These are phyloP conservation scores for Metschnikowia anglica DNA, from an alignment of 805 yeast genomes.

Conservation along the genomic window DNA sequence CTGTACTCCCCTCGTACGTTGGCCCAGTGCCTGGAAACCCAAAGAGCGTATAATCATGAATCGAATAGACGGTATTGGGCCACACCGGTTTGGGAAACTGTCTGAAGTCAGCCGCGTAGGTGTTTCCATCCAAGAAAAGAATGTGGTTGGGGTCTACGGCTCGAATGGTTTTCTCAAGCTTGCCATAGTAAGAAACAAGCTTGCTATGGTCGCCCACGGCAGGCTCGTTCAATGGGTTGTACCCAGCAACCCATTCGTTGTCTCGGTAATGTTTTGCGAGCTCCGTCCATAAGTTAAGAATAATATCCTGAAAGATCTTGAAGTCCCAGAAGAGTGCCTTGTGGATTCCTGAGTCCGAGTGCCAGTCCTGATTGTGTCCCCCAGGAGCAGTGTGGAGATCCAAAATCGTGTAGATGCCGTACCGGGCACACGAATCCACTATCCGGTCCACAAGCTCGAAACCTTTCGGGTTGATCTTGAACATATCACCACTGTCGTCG, in stretches of 20 bases:
- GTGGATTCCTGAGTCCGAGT: conserved; percentile 47
- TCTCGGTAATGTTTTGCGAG: conserved; percentile 47
- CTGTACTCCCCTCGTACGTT: conserved; percentile 35
- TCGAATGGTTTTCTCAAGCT: conserved; percentile 42
- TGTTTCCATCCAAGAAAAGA: conserved; percentile 50
- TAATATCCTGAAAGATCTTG: conserved; percentile 47
- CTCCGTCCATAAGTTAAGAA: conserved; percentile 45
- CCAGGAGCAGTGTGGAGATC: conserved; percentile 54
- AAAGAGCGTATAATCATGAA: conserved; percentile 46
- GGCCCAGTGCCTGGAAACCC: conserved; percentile 46
- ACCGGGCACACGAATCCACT: conserved; percentile 44
- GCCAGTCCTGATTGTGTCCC: conserved; percentile 59
- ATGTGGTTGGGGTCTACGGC: conserved; percentile 49
- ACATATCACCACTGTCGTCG: conserved; percentile 46
- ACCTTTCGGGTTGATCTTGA: conserved; percentile 43
- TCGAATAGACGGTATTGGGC: conserved; percentile 49
- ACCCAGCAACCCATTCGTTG: conserved; percentile 54
- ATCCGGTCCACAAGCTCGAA: conserved; percentile 45
- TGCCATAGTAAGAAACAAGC: conserved; percentile 39
- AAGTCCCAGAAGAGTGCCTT: conserved; percentile 51
- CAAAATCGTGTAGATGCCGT: conserved; percentile 48
- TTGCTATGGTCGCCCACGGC: conserved; percentile 44
- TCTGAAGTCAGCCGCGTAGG: conserved; percentile 51
- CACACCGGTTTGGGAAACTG: conserved; percentile 41
- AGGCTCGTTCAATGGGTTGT: conserved; percentile 54